Percentiles rank a stretch among this genome's conserved stretches.
phyloP scores from a whole-genome alignment of 2,329 filamentous ascomycete genomes.

The Penicillium sp. region DNA sequence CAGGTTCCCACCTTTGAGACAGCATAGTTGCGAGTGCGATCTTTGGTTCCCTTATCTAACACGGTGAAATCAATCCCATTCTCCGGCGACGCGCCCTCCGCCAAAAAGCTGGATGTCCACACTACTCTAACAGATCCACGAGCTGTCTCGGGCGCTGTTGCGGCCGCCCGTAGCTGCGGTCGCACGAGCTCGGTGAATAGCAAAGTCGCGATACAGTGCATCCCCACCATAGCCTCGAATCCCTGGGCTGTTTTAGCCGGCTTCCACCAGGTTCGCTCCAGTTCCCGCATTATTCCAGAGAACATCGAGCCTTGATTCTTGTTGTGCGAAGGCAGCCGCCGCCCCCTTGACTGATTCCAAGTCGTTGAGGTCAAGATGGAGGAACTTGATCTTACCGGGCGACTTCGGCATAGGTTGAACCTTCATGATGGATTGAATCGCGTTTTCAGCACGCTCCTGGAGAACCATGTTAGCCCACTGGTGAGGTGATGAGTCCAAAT shows the following conservation, averaged over 20 bases:
- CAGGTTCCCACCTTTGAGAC: constrained; percentile 34
- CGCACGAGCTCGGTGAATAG: constrained; percentile 41
- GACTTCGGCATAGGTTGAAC: not conserved
- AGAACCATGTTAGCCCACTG: not conserved
- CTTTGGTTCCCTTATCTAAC: constrained; percentile 13
- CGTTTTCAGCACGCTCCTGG: constrained; percentile 44
- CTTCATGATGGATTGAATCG: constrained; percentile 46
- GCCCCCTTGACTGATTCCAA: constrained; percentile 17
- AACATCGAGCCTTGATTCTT: constrained; percentile 41
- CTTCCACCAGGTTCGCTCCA: constrained; percentile 30
- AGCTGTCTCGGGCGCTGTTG: constrained; percentile 22
- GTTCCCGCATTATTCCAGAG: constrained; percentile 43
- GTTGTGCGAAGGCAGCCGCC: constrained; percentile 33
- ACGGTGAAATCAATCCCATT: constrained; percentile 6
- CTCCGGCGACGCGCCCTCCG: constrained; percentile 14
- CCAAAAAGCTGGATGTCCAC: constrained; percentile 25
- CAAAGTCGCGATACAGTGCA: constrained; percentile 42
- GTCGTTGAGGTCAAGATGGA: constrained; percentile 46
- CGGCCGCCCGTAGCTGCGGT: constrained; percentile 30
- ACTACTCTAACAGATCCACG: constrained; percentile 35
- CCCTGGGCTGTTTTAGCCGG: constrained; percentile 32
- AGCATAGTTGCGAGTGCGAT: constrained; percentile 33
- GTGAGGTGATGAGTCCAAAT: not conserved
- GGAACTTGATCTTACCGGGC: constrained; percentile 25
- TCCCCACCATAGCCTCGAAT: constrained; percentile 40